A percentile compares a stretch with the other conserved stretches of the same genome.
phyloP scores from a whole-genome alignment of 345 rosid species.

The Murraya paniculata region DNA sequence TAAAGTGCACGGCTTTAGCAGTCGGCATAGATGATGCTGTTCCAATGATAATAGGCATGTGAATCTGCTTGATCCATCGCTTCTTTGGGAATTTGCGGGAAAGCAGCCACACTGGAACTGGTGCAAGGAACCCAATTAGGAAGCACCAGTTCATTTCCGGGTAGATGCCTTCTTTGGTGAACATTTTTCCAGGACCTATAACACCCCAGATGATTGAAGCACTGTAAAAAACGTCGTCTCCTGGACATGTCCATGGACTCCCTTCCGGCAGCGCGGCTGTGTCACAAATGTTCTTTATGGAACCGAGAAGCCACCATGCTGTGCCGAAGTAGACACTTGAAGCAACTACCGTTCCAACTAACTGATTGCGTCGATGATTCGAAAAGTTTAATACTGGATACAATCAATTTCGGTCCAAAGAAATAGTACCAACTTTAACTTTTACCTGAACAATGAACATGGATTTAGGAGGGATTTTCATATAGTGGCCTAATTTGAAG shows the following conservation, averaged over 20 bases:
- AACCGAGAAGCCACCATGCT: slow-evolving; percentile 51
- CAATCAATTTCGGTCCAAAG: not conserved
- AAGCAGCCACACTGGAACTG: slow-evolving; percentile 41
- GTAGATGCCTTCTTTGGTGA: slow-evolving; percentile 40
- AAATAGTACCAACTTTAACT: too few relatives aligned
- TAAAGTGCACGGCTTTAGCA: slow-evolving; percentile 58
- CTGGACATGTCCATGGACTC: slow-evolving; percentile 62
- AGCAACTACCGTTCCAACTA: slow-evolving; percentile 44
- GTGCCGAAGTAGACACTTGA: slow-evolving; percentile 44
- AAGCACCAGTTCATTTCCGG: slow-evolving; percentile 53
- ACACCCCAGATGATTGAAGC: slow-evolving; percentile 63
- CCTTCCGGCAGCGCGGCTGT: slow-evolving; percentile 28
- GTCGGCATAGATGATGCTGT: slow-evolving; percentile 46
- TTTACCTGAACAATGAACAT: slow-evolving; percentile 55
- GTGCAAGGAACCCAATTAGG: slow-evolving; percentile 41
- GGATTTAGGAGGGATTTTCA: slow-evolving; percentile 62
- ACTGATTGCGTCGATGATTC: slow-evolving; percentile 9
- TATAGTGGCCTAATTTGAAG: slow-evolving; percentile 61
- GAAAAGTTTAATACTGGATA: too few relatives aligned
- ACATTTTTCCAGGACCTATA: slow-evolving; percentile 47
- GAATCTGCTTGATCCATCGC: slow-evolving; percentile 41
- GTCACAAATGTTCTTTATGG: slow-evolving; percentile 40
- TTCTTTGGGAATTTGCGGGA: slow-evolving; percentile 27
- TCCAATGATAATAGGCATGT: slow-evolving; percentile 58
- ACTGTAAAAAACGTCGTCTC: slow-evolving; percentile 45